phyloP scores from a whole-genome alignment of 2,329 filamentous ascomycete genomes.

The Aspergillus sergii region DNA sequence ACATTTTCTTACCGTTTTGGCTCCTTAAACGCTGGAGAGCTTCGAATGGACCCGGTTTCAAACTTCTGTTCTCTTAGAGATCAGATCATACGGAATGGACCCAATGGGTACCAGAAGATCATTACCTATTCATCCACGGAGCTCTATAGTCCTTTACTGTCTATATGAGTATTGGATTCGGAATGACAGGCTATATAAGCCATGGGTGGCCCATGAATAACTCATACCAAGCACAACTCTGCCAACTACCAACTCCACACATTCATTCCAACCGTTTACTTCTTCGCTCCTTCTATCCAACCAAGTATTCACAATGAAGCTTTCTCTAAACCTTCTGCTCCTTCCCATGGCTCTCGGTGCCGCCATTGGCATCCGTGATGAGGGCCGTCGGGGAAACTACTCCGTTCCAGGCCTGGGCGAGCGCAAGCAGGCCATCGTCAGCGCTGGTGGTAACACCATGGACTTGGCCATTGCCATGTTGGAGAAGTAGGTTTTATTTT shows the following conservation, averaged over 20 bases:
- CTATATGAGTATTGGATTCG: neutral
- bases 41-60: neutral
- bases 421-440: slow-evolving; percentile 19
- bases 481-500: slow-evolving; percentile 14
- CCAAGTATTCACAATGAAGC: slow-evolving; percentile 1
- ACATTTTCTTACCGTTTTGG: neutral
- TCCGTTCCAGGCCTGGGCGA: slow-evolving; percentile 15
- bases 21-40: neutral
- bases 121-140: slow-evolving; percentile 6
- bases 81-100: slow-evolving; percentile 1
- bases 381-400: slow-evolving; percentile 15
- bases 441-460: slow-evolving; percentile 22
- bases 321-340: slow-evolving; percentile 10
- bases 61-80: neutral
- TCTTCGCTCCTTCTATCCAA: neutral
- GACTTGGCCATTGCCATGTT: slow-evolving; percentile 26
- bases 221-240: neutral
- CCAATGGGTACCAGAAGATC: slow-evolving; percentile 4
- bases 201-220: neutral
- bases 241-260: slow-evolving; percentile 1
- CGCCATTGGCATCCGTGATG: slow-evolving; percentile 8
- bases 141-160: neutral
- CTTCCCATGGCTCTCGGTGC: slow-evolving; percentile 10
- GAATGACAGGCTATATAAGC: neutral
- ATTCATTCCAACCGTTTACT: neutral